These are phyloP conservation scores for Anaeramoeba flamelloides DNA, from an alignment of 78 protist genomes.

Conservation along the genomic window DNA sequence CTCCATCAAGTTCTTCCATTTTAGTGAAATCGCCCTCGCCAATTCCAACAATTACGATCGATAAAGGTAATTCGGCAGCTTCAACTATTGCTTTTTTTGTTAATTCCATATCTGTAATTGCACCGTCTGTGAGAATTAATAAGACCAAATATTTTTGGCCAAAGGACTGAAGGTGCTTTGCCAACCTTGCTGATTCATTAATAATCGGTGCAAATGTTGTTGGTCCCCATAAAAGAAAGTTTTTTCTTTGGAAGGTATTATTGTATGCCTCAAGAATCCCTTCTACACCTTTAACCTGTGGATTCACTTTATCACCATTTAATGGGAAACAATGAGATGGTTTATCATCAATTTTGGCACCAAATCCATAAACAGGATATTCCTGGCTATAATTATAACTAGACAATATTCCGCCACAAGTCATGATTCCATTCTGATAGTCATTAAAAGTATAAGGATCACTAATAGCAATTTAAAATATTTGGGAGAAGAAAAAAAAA, in stretches of 20 bases:
- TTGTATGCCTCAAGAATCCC: neutral
- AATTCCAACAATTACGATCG: neutral
- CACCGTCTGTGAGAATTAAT: neutral
- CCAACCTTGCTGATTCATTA: neutral
- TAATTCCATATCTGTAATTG: neutral
- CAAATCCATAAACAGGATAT: neutral
- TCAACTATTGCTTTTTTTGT: neutral
- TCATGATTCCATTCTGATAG: neutral
- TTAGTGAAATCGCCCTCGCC: neutral
- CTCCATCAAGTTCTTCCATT: neutral
- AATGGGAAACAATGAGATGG: slow-evolving; percentile 1
- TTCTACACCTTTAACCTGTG: neutral
- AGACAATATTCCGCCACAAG: neutral
- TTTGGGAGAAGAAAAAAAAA: too few relatives aligned
- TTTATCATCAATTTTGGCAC: neutral
- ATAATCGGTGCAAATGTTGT: neutral
- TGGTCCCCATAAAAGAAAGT: neutral
- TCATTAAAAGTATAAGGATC: neutral
- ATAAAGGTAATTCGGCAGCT: neutral
- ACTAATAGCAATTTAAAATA: too few relatives aligned
- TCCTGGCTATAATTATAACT: neutral
- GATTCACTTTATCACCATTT: neutral
- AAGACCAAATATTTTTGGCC: neutral
- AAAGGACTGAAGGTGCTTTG: neutral
- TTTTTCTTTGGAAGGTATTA: neutral